Conservation (phyloP, 2,329 filamentous ascomycete genomes). For the Didymellaceae sp. region DNA sequence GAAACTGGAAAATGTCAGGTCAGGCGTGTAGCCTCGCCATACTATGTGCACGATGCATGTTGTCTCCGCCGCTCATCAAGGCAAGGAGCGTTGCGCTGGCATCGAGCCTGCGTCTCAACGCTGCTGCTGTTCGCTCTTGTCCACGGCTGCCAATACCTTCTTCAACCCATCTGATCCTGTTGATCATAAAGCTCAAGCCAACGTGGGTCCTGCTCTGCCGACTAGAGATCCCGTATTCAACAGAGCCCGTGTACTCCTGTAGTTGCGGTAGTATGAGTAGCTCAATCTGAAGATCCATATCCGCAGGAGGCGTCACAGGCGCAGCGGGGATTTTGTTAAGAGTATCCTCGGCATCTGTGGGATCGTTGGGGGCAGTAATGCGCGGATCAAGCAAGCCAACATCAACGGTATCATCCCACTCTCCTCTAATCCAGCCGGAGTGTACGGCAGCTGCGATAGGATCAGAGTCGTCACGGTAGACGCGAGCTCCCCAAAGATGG, state of each 20-base stretch:
- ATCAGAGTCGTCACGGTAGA: conserved; percentile 97
- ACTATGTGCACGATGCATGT: conserved; percentile 31
- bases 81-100: conserved; percentile 45
- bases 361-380: conserved; percentile 53
- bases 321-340: conserved; percentile 51
- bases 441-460: conserved; percentile 92
- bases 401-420: conserved; percentile 82
- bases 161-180: conserved; percentile 82
- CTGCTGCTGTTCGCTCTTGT: conserved; percentile 47
- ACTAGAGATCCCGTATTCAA: conserved; percentile 81
- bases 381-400: conserved; percentile 67
- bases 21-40: conserved; percentile 37
- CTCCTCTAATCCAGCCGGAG: conserved; percentile 87
- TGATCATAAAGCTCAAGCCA: conserved; percentile 87
- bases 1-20: conserved; percentile 15
- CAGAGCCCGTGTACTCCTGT: conserved; percentile 75
- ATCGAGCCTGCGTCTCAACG: conserved; percentile 46
- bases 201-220: conserved; percentile 84
- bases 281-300: conserved; percentile 86
- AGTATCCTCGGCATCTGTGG: conserved; percentile 53
- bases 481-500: conserved; percentile 88
- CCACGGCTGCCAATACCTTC: conserved; percentile 62
- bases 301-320: conserved; percentile 68
- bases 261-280: conserved; percentile 82
- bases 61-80: conserved; percentile 39